phyloP scores from a whole-genome alignment of 75 land plant species.

The Chamaecyparis obtusa region DNA sequence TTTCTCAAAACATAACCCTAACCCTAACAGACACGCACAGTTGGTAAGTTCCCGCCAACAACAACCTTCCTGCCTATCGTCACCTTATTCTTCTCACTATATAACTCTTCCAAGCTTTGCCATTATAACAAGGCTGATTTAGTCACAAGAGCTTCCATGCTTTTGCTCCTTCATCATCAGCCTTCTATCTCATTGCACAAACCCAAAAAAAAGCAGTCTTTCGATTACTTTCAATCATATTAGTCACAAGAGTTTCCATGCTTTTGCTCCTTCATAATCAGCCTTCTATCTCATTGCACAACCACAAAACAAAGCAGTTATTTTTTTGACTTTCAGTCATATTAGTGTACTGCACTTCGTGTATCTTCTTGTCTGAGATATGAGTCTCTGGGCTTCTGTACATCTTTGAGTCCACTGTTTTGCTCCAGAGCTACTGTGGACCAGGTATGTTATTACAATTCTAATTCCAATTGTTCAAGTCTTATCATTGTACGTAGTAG shows the following conservation, averaged over 20 bases:
- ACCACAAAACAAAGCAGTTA: no score
- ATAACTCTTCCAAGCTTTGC: conserved; percentile 8
- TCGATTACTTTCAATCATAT: no score
- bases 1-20: background rate
- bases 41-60: conserved; percentile 16
- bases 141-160: background rate
- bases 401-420: background rate
- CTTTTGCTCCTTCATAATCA: background rate
- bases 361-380: no score
- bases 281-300: background rate
- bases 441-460: background rate
- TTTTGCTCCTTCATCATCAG: background rate
- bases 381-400: background rate
- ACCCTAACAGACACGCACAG: conserved; percentile 9
- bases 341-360: background rate
- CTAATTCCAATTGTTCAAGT: background rate
- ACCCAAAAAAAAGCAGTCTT: background rate
- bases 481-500: background rate
- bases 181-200: background rate
- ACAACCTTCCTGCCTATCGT: conserved; percentile 6
- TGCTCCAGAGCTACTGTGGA: background rate
- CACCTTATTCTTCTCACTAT: conserved; percentile 12
- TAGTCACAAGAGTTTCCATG: background rate
- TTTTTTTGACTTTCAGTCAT: background rate
- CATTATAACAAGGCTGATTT: background rate